A percentile compares a stretch with the other conserved stretches of the same genome.
Conservation (phyloP, 176 grass and related monocot genomes). For the Leersia perrieri region DNA sequence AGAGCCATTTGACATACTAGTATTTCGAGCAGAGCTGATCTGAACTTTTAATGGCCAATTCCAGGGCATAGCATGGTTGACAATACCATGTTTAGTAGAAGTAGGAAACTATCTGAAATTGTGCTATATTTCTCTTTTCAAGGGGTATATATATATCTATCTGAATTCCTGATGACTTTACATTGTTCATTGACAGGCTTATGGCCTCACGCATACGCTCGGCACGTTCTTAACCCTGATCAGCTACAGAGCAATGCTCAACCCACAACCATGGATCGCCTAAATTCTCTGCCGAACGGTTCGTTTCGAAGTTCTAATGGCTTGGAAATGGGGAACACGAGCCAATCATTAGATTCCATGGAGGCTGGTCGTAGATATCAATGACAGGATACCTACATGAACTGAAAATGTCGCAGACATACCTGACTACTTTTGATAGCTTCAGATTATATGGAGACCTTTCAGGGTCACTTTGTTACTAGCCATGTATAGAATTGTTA, state of each 20-base stretch:
- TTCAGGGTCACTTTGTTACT: background rate
- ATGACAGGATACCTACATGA: background rate
- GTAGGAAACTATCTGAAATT: background rate
- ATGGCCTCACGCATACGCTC: slow-evolving; percentile 49
- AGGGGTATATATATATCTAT: background rate
- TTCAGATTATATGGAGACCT: background rate
- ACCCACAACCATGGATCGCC: background rate
- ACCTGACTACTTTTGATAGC: background rate
- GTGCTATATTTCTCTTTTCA: background rate
- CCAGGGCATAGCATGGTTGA: background rate
- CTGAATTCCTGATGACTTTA: background rate
- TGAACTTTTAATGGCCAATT: background rate
- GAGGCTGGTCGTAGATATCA: slow-evolving; percentile 30
- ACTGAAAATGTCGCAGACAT: background rate
- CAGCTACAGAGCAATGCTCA: slow-evolving; percentile 19
- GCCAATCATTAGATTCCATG: slow-evolving; percentile 29
- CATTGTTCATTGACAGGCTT: slow-evolving; percentile 41
- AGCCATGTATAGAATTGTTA: background rate
- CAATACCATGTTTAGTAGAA: background rate
- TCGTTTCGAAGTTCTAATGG: background rate
- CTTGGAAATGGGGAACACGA: slow-evolving; percentile 23
- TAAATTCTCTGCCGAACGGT: slow-evolving; percentile 1
- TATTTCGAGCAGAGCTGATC: background rate
- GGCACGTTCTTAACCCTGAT: slow-evolving; percentile 30
- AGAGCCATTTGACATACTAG: background rate